Evolutionary conservation across 2,329 filamentous ascomycete species (phyloP), one percentile per base, ranked within the genome.

Genomic region (Scolecobasidium constrictum): DNA sequence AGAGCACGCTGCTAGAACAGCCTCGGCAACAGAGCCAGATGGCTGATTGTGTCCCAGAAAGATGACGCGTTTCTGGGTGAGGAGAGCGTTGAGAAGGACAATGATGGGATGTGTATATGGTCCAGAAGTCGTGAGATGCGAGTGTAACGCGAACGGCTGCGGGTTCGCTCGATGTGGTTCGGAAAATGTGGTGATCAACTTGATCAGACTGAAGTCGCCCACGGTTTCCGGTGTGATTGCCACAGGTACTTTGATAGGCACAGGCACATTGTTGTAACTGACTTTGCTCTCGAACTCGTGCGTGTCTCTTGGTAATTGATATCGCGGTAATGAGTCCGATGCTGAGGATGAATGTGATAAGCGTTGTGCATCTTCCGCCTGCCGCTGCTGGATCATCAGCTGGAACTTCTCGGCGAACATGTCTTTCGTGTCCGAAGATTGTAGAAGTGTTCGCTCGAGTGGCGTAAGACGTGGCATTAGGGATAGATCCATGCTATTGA

Each of bases 371-470:
- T 77, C 84, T 48, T 86, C 78, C 11, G 73, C 73, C 60, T 86
- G 78, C 34, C 86, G 78, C 63, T 85, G 84, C 50, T 88, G 77
- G 44, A 94, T 83, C 80, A 96, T 94, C 49, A 83, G 79, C 61
- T 95, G 87, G 53, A 98, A 98, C 58, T 96, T 98, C 58, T 98
- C 92, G 22, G 95, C 77, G 56, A 98, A 98, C 53, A 98, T 77
- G 58, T 98, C 92, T 58, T 93, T 94, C 53, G 87, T 88, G 53
- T 95, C 88, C 57, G 83, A 94, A 6, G 85, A 80, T 58, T 94
- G 86, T 19, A 98, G 64, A 42, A 98, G 80, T 52, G 86, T 80
- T 40, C 83, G 77, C 63, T 98, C 92, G 5, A 95, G 74, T 26
- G 82, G 67, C 47, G 83, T 93, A 41, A 98, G 69, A 50, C 74